Evolutionary conservation across 2,329 filamentous ascomycete species (phyloP), one percentile per base, ranked within the genome.

Genomic region (Paradendryphiella salina): DNA sequence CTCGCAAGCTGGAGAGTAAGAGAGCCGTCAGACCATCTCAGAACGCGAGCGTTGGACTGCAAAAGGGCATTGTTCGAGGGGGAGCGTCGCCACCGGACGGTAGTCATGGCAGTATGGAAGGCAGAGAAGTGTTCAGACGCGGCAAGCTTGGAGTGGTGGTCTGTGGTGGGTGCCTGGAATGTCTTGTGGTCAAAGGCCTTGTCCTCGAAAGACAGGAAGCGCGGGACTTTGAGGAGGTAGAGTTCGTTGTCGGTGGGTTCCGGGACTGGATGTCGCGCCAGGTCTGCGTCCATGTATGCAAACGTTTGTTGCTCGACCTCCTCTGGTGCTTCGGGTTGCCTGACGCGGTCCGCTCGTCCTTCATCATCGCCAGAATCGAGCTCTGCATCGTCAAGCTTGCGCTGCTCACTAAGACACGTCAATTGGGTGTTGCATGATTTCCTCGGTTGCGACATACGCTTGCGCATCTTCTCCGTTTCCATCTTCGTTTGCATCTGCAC

Each of bases 21-120:
- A 3, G 86, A 90, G 21, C 89, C 89, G 65, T 93, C 89, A 54
- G 85, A 90, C 89, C 89, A 93, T 60, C 83, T 82, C 66, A 89
- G 83, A 23, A 93, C 76, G 56, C 86, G 82, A 2, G 89, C 83
- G 67, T 93, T 93, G 66, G 88, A 91, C 67, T 88, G 83, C 10
- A 91, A 77, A 54, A 84, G 77, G 40, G 82, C 80, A 1, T 84
- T 86, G 48, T 85, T 75, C n/a, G 79, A 80, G 8, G 84, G 79
- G 50, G 89, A 85, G 64, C 81, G 83, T 46, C 86, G 84, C 74
- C 86, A 89, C 54, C 88, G 85, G 39, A 89, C 80, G 1, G 87
- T 85, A 31, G 84, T 83, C 64, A 85, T 81, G 26, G 87, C 84
- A 9, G 83, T 85, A 46, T 82, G 80, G 73, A 82, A 87, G 23